Conservation (phyloP, 1,284 basidiomycete genomes). For the Ceratobasidium theobromae region DNA sequence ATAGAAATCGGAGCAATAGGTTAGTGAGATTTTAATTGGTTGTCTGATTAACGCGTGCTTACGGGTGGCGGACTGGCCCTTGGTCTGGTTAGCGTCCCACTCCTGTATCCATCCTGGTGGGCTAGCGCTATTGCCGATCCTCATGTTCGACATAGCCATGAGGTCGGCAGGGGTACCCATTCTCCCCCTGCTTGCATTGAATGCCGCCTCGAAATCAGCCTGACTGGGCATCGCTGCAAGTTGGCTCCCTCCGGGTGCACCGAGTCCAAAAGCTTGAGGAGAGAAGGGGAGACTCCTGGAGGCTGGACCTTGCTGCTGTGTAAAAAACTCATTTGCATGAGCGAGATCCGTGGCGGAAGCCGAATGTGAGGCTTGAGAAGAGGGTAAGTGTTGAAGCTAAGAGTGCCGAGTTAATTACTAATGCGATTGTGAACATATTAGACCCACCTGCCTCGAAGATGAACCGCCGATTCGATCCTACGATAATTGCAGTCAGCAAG, state of each 20-base stretch:
- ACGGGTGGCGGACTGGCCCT: slow-evolving; percentile 20
- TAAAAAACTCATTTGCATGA: slow-evolving; percentile 79
- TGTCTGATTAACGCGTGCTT: background rate
- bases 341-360: slow-evolving; percentile 64
- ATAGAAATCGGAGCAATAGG: background rate
- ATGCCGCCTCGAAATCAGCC: slow-evolving; percentile 35
- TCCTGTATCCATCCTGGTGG: slow-evolving; percentile 30
- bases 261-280: slow-evolving; percentile 44
- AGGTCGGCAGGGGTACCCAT: slow-evolving; percentile 23
- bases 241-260: slow-evolving; percentile 45
- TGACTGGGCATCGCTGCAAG: slow-evolving; percentile 38
- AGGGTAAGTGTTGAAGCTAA: slow-evolving; percentile 73
- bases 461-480: slow-evolving; percentile 70
- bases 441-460: slow-evolving; percentile 64
- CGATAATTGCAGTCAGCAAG: background rate
- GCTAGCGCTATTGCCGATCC: slow-evolving; percentile 2
- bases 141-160: slow-evolving; percentile 29
- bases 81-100: slow-evolving; percentile 42
- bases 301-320: slow-evolving; percentile 43
- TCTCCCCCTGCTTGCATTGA: slow-evolving; percentile 27
- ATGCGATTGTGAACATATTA: background rate
- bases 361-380: slow-evolving; percentile 48
- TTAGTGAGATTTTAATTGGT: background rate
- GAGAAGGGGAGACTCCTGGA: slow-evolving; percentile 42
- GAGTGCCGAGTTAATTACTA: background rate